A percentile compares a stretch with the other conserved stretches of the same genome.
These are phyloP conservation scores for Cenococcum geophilum DNA, from an alignment of 495 filamentous ascomycete species.

Conservation along the genomic window DNA sequence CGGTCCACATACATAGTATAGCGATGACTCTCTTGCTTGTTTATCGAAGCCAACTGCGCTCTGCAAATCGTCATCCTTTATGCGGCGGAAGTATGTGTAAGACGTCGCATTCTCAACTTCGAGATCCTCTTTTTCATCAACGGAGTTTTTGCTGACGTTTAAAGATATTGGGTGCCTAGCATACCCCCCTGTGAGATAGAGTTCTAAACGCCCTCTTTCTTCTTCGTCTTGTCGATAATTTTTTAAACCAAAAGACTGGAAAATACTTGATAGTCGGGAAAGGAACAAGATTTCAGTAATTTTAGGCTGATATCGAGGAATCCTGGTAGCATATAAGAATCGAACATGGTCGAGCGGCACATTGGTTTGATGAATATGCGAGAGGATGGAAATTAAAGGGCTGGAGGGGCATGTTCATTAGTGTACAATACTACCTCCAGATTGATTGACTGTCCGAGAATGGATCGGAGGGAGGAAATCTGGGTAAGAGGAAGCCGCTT, in stretches of 20 bases:
- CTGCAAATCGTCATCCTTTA: slow-evolving; percentile 1
- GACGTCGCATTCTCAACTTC: no score
- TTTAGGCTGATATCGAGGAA: slow-evolving; percentile 4
- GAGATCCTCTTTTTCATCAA: neutral
- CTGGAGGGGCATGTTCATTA: slow-evolving; percentile 15
- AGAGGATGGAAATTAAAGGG: slow-evolving; percentile 40
- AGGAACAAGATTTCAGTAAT: slow-evolving; percentile 34
- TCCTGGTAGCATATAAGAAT: slow-evolving; percentile 38
- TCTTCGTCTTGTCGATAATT: neutral
- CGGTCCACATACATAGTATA: slow-evolving; percentile 75
- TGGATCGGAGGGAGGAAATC: neutral
- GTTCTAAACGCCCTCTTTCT: slow-evolving; percentile 13
- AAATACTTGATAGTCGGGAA: slow-evolving; percentile 30
- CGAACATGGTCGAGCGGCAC: slow-evolving; percentile 24
- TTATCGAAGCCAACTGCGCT: neutral
- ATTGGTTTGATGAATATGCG: slow-evolving; percentile 32
- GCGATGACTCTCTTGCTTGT: slow-evolving; percentile 44
- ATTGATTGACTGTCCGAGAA: no score
- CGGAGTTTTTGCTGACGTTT: neutral
- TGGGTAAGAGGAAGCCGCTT: neutral
- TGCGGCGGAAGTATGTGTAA: neutral
- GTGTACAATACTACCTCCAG: neutral
- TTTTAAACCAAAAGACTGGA: neutral
- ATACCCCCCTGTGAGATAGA: slow-evolving; percentile 26
- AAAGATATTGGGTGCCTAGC: neutral